Conservation (phyloP, 1,139 yeast species). For the Hansenula sp. region DNA sequence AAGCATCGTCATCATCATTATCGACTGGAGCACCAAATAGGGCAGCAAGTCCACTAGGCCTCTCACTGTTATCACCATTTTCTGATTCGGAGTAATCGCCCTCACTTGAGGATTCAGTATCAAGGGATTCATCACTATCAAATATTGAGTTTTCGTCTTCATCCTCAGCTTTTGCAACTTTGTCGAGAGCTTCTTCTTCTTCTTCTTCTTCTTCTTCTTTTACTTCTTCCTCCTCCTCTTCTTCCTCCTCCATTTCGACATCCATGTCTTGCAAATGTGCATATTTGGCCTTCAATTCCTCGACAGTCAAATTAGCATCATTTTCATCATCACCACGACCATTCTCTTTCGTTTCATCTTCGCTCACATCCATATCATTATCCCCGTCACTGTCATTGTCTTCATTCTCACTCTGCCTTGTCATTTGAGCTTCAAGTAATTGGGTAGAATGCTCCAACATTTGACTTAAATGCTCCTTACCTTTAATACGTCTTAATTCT, state of each 20-base stretch:
- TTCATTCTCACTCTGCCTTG: conserved; percentile 25
- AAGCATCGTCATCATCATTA: conserved; percentile 20
- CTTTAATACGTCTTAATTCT: conserved; percentile 67
- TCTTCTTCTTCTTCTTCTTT: conserved; percentile 18
- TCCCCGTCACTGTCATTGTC: conserved; percentile 8
- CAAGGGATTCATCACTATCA: conserved; percentile 22
- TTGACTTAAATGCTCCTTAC: conserved; percentile 82
- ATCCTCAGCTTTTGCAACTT: conserved; percentile 21
- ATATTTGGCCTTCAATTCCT: conserved; percentile 63
- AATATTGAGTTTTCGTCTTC: conserved; percentile 18
- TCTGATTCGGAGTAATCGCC: conserved; percentile 13
- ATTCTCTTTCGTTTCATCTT: too few species aligned
- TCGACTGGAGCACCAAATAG: conserved; percentile 16
- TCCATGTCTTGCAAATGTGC: conserved; percentile 40
- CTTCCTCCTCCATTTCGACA: conserved; percentile 19
- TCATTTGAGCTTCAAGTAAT: conserved; percentile 78
- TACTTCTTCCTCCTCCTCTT: conserved; percentile 21
- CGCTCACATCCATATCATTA: conserved; percentile 21
- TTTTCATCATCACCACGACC: conserved; percentile 30
- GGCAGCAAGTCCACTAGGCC: conserved; percentile 22
- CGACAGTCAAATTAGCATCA: conserved; percentile 59
- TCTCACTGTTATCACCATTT: conserved; percentile 6
- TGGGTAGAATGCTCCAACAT: conserved; percentile 91
- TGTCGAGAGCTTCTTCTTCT: conserved; percentile 18
- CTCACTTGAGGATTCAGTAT: conserved; percentile 21